phyloP scores from a whole-genome alignment of 441 rosid species.

The Jatropha multifida region DNA sequence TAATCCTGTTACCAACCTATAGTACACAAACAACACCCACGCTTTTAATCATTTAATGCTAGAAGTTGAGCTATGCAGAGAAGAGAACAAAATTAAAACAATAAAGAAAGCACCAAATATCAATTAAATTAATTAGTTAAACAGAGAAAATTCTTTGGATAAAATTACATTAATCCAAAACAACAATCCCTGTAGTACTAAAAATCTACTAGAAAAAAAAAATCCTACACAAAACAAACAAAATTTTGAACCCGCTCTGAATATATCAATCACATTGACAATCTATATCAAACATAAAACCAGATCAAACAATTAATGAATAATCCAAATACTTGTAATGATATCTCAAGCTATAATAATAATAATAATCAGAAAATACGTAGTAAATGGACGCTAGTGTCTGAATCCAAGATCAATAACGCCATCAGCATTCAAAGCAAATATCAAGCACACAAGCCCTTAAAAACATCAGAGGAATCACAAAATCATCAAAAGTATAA shows the following conservation, averaged over 20 bases:
- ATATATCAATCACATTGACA: too few species aligned
- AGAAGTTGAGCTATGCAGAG: neutral
- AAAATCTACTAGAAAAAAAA: too few species aligned
- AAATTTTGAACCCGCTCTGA: too few species aligned
- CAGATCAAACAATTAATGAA: too few species aligned
- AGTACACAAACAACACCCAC: neutral
- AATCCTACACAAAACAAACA: too few species aligned
- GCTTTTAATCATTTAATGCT: neutral
- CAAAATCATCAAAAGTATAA: neutral
- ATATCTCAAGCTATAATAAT: neutral
- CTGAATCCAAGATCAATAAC: neutral
- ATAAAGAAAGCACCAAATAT: neutral
- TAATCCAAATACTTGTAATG: neutral
- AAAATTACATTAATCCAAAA: too few species aligned
- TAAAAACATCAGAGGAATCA: neutral
- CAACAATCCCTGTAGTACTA: too few species aligned
- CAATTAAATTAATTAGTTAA: neutral
- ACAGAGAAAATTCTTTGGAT: neutral
- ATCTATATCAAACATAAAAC: too few species aligned
- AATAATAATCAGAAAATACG: neutral
- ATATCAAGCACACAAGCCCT: neutral
- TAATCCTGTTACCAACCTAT: conserved; percentile 79
- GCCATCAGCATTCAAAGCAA: neutral
- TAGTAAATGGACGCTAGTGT: too few species aligned
- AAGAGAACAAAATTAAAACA: neutral